These are phyloP conservation scores for Paramecium pentaurelia DNA, from an alignment of 73 alveolate genomes.

Conservation along the genomic window DNA sequence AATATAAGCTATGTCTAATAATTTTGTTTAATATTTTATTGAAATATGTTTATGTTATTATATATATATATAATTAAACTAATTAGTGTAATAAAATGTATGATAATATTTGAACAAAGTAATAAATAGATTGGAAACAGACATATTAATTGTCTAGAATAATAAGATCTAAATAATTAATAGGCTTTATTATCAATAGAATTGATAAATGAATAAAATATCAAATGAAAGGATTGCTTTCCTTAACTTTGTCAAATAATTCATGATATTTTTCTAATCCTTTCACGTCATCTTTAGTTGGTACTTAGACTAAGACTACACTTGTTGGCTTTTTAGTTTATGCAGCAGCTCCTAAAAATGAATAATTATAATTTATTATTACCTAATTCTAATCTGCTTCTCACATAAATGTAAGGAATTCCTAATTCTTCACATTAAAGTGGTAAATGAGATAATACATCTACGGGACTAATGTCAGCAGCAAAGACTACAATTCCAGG, in stretches of 20 bases:
- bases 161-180: background rate
- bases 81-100: background rate
- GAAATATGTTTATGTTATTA: too few relatives aligned
- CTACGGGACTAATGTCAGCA: conserved; percentile 92
- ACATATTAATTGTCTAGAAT: background rate
- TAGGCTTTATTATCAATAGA: background rate
- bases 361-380: background rate
- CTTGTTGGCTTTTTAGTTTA: conserved; percentile 69
- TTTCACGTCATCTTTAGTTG: conserved; percentile 62
- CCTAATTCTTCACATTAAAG: conserved; percentile 83
- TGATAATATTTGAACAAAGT: background rate
- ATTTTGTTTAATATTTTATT: background rate
- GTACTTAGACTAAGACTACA: conserved; percentile 63
- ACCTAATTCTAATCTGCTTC: conserved; percentile 87
- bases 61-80: background rate
- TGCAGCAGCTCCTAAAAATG: conserved; percentile 71
- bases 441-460: conserved; percentile 86
- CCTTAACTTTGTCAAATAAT: conserved; percentile 56
- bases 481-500: conserved; percentile 72
- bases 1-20: background rate
- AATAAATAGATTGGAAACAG: background rate
- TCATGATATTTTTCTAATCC: conserved; percentile 58
- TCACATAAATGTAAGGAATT: conserved; percentile 86
- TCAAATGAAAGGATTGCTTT: conserved; percentile 54
- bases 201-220: background rate